Conservation (phyloP, 1,284 basidiomycete species). For the Ustilago nuda region DNA sequence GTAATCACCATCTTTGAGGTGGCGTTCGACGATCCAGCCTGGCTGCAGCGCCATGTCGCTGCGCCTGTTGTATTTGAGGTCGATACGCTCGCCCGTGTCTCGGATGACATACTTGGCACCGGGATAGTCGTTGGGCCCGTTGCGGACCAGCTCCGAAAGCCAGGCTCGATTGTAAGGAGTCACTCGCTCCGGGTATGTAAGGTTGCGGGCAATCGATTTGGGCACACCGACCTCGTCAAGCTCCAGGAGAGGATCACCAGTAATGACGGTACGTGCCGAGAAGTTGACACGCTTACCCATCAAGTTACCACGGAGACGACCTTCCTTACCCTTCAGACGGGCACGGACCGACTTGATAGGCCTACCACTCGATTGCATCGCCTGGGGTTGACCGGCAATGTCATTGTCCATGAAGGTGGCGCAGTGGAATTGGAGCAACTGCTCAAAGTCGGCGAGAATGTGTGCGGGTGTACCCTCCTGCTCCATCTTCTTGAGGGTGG, state of each 20-base stretch:
- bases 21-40: slow-evolving; percentile 98
- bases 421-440: slow-evolving; percentile 91
- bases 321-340: slow-evolving; percentile 98
- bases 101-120: slow-evolving; percentile 97
- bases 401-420: slow-evolving; percentile 99
- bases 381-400: slow-evolving; percentile 97
- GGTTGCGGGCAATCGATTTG: slow-evolving; percentile 94
- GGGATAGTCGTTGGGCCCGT: slow-evolving; percentile 94
- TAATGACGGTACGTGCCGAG: slow-evolving; percentile 98
- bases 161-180: slow-evolving; percentile 97
- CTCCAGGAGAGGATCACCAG: slow-evolving; percentile 96
- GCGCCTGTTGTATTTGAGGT: slow-evolving; percentile 90
- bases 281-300: slow-evolving; percentile 99
- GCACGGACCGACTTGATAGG: slow-evolving; percentile 99
- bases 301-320: slow-evolving; percentile 94
- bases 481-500: slow-evolving; percentile 90
- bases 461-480: slow-evolving; percentile 97
- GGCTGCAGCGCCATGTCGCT: slow-evolving; percentile 92
- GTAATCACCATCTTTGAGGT: slow-evolving; percentile 90
- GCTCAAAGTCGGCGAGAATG: slow-evolving; percentile 95
- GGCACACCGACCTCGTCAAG: slow-evolving; percentile 98
- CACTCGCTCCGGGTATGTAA: slow-evolving; percentile 97
- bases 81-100: slow-evolving; percentile 97
- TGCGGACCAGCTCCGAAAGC: slow-evolving; percentile 94
- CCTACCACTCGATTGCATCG: slow-evolving; percentile 95